Evolutionary conservation across 2,329 filamentous ascomycete species (phyloP).

Genomic region (Verticillium klebahnii): DNA sequence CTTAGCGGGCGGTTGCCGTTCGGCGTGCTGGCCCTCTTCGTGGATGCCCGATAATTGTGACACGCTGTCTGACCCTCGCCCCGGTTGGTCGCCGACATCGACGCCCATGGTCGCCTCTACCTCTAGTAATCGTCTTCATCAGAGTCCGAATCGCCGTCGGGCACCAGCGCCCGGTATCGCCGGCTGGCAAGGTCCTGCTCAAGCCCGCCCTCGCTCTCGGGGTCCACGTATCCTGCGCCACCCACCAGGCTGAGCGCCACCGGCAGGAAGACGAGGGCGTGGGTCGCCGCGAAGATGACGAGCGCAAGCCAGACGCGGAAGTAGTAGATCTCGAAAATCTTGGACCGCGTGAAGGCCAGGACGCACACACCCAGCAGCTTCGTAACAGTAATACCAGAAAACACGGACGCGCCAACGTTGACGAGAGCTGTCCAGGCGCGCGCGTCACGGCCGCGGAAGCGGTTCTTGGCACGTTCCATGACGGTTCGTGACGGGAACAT

Average conservation of each 20-base stretch:
- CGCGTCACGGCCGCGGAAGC: slow-evolving; percentile 77
- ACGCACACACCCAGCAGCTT: slow-evolving; percentile 91
- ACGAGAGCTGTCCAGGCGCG: slow-evolving; percentile 90
- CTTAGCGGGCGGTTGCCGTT: no score
- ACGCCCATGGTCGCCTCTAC: slow-evolving; percentile 17
- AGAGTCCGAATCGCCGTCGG: slow-evolving; percentile 71
- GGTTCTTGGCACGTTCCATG: slow-evolving; percentile 73
- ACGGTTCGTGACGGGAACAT: slow-evolving; percentile 84
- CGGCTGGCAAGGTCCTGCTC: slow-evolving; percentile 83
- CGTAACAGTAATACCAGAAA: slow-evolving; percentile 93
- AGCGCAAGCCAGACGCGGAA: slow-evolving; percentile 95
- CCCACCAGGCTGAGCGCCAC: slow-evolving; percentile 83
- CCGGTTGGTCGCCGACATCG: no score
- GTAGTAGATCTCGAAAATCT: slow-evolving; percentile 99
- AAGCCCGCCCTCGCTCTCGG: slow-evolving; percentile 80
- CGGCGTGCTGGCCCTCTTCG: no score
- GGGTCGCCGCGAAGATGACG: slow-evolving; percentile 81
- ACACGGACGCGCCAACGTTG: slow-evolving; percentile 91
- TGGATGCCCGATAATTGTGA: no score
- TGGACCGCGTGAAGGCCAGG: slow-evolving; percentile 88
- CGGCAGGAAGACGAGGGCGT: slow-evolving; percentile 87
- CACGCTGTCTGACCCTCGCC: no score
- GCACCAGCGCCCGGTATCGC: slow-evolving; percentile 70
- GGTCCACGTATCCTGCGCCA: slow-evolving; percentile 82
- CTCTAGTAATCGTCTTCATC: slow-evolving; percentile 61